These are phyloP conservation scores for Limonium bicolor DNA, from an alignment of 148 eudicot genomes.

Conservation along the genomic window DNA sequence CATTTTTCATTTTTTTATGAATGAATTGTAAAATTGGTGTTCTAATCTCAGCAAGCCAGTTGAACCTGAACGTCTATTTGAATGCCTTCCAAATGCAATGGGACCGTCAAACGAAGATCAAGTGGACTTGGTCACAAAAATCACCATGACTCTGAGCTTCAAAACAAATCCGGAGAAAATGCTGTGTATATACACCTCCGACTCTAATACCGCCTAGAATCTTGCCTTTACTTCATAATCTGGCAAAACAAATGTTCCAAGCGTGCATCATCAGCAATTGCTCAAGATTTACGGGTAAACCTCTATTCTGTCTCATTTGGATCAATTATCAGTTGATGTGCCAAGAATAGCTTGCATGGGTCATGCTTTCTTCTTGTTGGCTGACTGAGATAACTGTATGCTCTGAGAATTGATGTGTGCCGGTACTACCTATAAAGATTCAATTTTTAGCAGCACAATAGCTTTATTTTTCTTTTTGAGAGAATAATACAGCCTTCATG, in stretches of 20 bases:
- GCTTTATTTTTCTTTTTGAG: no score
- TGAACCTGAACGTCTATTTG: conserved; percentile 90
- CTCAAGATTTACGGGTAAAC: conserved; percentile 78
- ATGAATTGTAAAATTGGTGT: no score
- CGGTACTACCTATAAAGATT: no score
- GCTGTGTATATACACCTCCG: conserved; percentile 77
- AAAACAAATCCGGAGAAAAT: conserved; percentile 33
- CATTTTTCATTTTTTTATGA: no score
- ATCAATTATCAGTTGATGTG: not conserved
- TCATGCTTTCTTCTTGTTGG: no score
- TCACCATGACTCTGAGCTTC: conserved; percentile 40
- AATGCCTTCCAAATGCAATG: conserved; percentile 80
- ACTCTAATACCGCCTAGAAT: conserved; percentile 72
- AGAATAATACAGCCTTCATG: no score
- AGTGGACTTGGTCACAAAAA: conserved; percentile 34
- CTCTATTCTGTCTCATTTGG: not conserved
- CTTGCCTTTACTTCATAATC: conserved; percentile 73
- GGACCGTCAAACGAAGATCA: conserved; percentile 66
- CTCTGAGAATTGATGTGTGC: no score
- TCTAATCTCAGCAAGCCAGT: conserved; percentile 89
- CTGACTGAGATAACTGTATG: no score
- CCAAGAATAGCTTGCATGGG: not conserved
- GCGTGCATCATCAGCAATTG: conserved; percentile 70
- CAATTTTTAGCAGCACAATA: no score
- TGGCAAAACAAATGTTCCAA: conserved; percentile 84